A percentile compares a stretch with the other conserved stretches of the same genome.
Conservation (phyloP, 2,329 filamentous ascomycete genomes). For the Colletotrichum melonis region DNA sequence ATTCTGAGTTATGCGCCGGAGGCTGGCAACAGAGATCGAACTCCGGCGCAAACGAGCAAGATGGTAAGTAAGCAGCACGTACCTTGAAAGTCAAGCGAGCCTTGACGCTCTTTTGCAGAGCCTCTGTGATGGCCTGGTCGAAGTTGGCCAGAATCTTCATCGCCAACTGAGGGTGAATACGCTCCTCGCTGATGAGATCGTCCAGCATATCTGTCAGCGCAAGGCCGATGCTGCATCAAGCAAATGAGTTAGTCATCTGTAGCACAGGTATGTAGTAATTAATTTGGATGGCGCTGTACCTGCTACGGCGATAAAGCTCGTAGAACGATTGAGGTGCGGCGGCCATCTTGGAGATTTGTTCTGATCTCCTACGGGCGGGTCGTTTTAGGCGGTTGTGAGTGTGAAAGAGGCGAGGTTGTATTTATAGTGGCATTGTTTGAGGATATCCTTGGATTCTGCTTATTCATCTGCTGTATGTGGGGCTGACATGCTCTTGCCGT, state of each 20-base stretch:
- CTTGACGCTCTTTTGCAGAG: constrained; percentile 92
- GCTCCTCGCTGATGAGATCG: constrained; percentile 91
- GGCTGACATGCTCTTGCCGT: not conserved
- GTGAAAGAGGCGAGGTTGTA: constrained; percentile 32
- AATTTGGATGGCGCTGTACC: constrained; percentile 67
- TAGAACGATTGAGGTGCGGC: constrained; percentile 74
- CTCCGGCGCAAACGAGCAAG: not conserved
- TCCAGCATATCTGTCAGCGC: constrained; percentile 97
- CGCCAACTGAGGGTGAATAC: constrained; percentile 96
- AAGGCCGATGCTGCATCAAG: constrained; percentile 80
- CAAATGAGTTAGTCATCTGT: constrained; percentile 32
- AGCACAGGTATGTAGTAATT: constrained; percentile 45
- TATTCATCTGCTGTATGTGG: constrained; percentile 41
- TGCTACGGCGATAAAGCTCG: constrained; percentile 98
- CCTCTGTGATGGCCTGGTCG: constrained; percentile 91
- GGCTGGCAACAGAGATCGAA: not conserved
- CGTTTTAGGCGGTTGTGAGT: constrained; percentile 19
- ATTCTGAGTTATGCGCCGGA: not conserved
- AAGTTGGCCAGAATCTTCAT: constrained; percentile 99
- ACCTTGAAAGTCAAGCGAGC: constrained; percentile 95
- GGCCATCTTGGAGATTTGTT: constrained; percentile 53
- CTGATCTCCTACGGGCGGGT: constrained; percentile 28
- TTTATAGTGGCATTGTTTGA: constrained; percentile 36
- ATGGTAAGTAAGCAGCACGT: constrained; percentile 40
- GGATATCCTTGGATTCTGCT: constrained; percentile 37